phyloP scores from a whole-genome alignment of 2,329 filamentous ascomycete genomes.

The Colletotrichum sp. region DNA sequence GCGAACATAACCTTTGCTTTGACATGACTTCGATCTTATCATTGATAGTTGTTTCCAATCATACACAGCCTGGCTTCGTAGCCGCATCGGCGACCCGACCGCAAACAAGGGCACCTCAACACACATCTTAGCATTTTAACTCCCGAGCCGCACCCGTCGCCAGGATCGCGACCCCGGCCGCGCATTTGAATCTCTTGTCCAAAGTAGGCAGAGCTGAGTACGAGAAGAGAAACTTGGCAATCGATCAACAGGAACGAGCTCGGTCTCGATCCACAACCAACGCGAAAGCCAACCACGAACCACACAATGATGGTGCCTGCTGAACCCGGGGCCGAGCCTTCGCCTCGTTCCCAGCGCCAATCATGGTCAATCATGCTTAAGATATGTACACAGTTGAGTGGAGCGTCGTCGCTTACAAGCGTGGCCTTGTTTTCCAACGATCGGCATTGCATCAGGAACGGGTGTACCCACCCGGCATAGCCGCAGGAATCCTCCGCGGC shows the following conservation, averaged over 20 bases:
- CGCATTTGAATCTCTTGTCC: neutral
- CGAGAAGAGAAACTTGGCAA: neutral
- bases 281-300: neutral
- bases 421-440: neutral
- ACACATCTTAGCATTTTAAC: neutral
- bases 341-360: neutral
- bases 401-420: neutral
- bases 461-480: neutral
- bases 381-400: neutral
- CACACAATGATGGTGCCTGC: neutral
- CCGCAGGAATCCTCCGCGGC: neutral
- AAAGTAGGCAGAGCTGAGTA: neutral
- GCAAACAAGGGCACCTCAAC: neutral
- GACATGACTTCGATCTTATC: neutral
- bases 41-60: neutral
- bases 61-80: neutral
- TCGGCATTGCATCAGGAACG: neutral
- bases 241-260: neutral
- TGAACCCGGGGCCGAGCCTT: neutral
- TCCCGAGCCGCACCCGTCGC: neutral
- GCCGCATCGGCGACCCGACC: neutral
- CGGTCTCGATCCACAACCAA: neutral
- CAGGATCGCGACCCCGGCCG: neutral
- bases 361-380: neutral
- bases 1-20: too few species aligned